Percentiles rank a stretch among this genome's conserved stretches.
Conservation (phyloP, 2,329 filamentous ascomycete species). For the Fusarium nematophilum region DNA sequence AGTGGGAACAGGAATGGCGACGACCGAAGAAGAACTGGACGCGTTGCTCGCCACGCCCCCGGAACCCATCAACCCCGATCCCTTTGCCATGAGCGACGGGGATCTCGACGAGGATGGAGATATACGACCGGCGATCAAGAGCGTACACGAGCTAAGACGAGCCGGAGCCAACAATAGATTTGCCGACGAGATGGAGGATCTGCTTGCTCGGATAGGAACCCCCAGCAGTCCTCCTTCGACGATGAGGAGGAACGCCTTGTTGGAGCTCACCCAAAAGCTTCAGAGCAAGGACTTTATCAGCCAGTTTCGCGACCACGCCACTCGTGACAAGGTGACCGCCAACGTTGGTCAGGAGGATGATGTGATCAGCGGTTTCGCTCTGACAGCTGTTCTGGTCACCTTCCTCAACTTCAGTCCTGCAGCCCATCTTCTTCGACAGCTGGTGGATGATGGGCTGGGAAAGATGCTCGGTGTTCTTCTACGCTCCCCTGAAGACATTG, state of each 20-base stretch:
- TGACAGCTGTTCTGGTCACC: conserved; percentile 71
- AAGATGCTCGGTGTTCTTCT: conserved; percentile 68
- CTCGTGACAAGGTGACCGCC: conserved; percentile 75
- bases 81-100: conserved; percentile 44
- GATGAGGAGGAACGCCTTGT: conserved; percentile 66
- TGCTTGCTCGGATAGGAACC: conserved; percentile 69
- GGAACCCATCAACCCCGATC: conserved; percentile 36
- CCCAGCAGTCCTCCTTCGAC: conserved; percentile 60
- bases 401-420: conserved; percentile 72
- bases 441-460: conserved; percentile 65
- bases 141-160: conserved; percentile 73
- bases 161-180: conserved; percentile 75
- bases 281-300: conserved; percentile 71
- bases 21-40: conserved; percentile 39
- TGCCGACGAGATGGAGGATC: conserved; percentile 73
- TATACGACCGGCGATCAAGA: conserved; percentile 65
- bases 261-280: conserved; percentile 70
- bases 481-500: conserved; percentile 64
- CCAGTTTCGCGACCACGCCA: conserved; percentile 79
- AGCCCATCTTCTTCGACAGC: conserved; percentile 67
- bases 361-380: conserved; percentile 69
- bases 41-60: conserved; percentile 39
- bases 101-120: conserved; percentile 55
- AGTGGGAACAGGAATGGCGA: conserved; percentile 27
- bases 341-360: conserved; percentile 71